phyloP scores from a whole-genome alignment of 805 yeast genomes.

The Suhomyces pyralidae region DNA sequence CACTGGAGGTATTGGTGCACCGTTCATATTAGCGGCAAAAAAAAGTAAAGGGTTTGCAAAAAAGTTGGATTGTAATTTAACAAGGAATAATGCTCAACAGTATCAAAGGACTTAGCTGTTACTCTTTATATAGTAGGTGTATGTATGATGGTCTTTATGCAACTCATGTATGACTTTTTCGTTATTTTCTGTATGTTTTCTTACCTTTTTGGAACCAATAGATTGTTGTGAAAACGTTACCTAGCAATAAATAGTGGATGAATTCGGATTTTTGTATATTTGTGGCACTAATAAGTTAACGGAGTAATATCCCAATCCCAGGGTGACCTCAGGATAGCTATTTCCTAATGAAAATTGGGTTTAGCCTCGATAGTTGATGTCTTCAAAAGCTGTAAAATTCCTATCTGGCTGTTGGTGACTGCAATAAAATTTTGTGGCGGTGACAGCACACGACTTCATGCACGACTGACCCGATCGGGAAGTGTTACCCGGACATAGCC shows the following conservation, averaged over 20 bases:
- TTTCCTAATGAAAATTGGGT: background rate
- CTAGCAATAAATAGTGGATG: background rate
- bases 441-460: slow-evolving; percentile 1
- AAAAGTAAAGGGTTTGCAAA: background rate
- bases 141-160: background rate
- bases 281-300: background rate
- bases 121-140: background rate
- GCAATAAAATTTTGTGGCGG: slow-evolving; percentile 7
- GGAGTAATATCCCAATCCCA: background rate
- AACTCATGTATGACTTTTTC: background rate
- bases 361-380: background rate
- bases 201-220: background rate
- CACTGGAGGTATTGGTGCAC: slow-evolving; percentile 7
- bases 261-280: background rate
- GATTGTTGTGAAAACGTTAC: background rate
- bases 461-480: slow-evolving; percentile 3
- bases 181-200: background rate
- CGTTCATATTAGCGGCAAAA: slow-evolving; percentile 9
- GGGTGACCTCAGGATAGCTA: background rate
- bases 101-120: background rate
- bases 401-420: slow-evolving; percentile 7
- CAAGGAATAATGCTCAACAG: background rate
- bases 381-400: slow-evolving; percentile 3
- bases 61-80: background rate
- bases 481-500: slow-evolving; percentile 1